Base-by-base conservation (phyloP, 2,329 filamentous ascomycete species). In the Cladophialophora bantiana region DNA sequence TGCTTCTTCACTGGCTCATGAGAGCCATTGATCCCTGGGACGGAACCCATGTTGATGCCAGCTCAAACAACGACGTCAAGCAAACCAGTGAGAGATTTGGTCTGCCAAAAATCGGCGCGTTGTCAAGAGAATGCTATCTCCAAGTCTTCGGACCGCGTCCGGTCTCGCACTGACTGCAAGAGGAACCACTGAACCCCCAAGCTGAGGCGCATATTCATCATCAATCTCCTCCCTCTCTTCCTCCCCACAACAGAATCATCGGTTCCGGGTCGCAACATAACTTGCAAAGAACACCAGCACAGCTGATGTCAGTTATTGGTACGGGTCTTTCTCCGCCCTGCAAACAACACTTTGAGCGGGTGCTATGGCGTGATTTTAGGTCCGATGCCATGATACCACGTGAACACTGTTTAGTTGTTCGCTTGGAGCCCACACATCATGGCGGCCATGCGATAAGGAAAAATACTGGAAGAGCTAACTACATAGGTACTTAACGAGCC, bases 1-100 rank as follows among this genome's bases (percentile, higher is more conserved):
- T 85, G 81, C 70, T 85, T 86, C 73, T 83, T 85, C 35, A 64
- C 62, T 7, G 31, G 40, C 36, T 57, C 52, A n/a, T 42, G 48
- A 36, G 60, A 62, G 20, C 54, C 68, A 42, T 67, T 72, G 70
- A 74, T 74, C 52, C 34, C 66, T 65, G 60, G 72, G 68, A 70
- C 66, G 62, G 52, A 59, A 67, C 62, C 56, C 68, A 70, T 64
- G 59, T 70, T 59, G 55, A 63, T 56, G 18, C 35, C 42, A 26
- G 32, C n/a, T 36, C 45, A 31, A 20, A 50, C 18, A 50, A 50
- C 18, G 12, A 50, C 45, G 45, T 31, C 18, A 50, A 50, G 45
- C 20, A 50, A 50, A 50, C 13, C 20, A 7, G 26, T 5, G n/a
- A 50, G 20, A 50, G 45, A 13, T 50, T 50, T 3, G 26, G 18